These are phyloP conservation scores for Flueggea neowawraea DNA, from an alignment of 441 rosid genomes.

Conservation along the genomic window DNA sequence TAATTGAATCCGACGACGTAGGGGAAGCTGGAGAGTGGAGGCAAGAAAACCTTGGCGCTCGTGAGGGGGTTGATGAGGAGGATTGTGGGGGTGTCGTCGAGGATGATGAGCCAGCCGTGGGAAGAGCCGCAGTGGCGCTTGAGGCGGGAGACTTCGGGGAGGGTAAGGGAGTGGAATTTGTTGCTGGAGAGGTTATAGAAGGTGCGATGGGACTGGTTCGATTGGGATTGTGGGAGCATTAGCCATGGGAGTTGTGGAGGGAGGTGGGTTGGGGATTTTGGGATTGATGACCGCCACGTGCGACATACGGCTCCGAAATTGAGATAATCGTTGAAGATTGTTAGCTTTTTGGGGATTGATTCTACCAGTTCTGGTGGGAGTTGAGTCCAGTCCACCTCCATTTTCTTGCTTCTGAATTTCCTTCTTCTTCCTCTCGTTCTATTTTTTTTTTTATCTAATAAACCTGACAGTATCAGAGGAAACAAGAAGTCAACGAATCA, in stretches of 20 bases:
- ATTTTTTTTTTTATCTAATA: too few species aligned
- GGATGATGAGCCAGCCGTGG: slow-evolving; percentile 55
- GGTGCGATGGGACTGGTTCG: slow-evolving; percentile 27
- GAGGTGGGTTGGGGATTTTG: slow-evolving; percentile 36
- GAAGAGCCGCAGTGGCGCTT: slow-evolving; percentile 59
- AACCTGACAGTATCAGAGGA: too few species aligned
- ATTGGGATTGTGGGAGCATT: slow-evolving; percentile 38
- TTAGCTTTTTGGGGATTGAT: slow-evolving; percentile 31
- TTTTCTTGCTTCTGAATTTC: not conserved
- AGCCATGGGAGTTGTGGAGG: slow-evolving; percentile 72
- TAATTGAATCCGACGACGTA: slow-evolving; percentile 41
- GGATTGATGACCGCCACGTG: slow-evolving; percentile 33
- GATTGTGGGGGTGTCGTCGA: slow-evolving; percentile 43
- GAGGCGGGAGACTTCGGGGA: slow-evolving; percentile 29
- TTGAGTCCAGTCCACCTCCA: slow-evolving; percentile 50
- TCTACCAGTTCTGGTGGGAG: slow-evolving; percentile 45
- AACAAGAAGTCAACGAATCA: too few species aligned
- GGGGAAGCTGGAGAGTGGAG: slow-evolving; percentile 50
- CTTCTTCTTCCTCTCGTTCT: too few species aligned
- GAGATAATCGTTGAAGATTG: slow-evolving; percentile 45
- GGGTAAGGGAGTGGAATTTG: slow-evolving; percentile 31
- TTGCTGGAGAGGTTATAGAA: slow-evolving; percentile 42
- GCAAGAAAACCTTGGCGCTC: slow-evolving; percentile 37
- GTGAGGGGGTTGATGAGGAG: slow-evolving; percentile 50
- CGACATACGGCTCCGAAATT: slow-evolving; percentile 40